phyloP scores from a whole-genome alignment of 2,329 filamentous ascomycete genomes.

The Aspergillus sp. region DNA sequence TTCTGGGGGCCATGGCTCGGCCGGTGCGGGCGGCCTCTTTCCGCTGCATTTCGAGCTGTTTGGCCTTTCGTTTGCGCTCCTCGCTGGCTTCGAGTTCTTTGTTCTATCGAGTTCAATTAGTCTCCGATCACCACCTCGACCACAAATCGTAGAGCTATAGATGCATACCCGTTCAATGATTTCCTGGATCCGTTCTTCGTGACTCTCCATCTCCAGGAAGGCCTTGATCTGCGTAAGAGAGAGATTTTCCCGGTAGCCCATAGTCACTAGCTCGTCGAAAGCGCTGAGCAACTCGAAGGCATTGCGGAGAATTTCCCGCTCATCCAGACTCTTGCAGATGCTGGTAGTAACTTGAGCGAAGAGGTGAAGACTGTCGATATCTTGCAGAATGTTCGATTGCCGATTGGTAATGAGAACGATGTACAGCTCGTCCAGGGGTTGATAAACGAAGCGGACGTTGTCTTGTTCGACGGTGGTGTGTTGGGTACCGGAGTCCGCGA shows the following conservation, averaged over 20 bases:
- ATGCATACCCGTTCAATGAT: conserved; percentile 78
- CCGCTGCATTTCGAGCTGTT: conserved; percentile 97
- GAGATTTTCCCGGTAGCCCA: conserved; percentile 94
- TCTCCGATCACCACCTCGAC: conserved; percentile 1
- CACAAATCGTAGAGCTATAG: conserved; percentile 18
- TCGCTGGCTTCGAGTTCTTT: conserved; percentile 98
- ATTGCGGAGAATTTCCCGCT: conserved; percentile 91
- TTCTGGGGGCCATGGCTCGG: conserved; percentile 64
- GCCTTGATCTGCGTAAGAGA: conserved; percentile 98
- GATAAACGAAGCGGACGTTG: conserved; percentile 99
- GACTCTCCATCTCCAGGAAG: conserved; percentile 98
- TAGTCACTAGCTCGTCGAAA: conserved; percentile 93
- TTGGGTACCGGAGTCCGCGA: conserved; percentile 91
- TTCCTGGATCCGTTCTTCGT: conserved; percentile 98
- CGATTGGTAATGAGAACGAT: conserved; percentile 99
- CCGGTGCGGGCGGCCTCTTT: conserved; percentile 86
- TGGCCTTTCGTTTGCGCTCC: conserved; percentile 96
- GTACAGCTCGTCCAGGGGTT: conserved; percentile 97
- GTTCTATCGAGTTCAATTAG: conserved; percentile 59
- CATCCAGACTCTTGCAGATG: conserved; percentile 93
- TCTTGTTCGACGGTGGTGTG: conserved; percentile 99
- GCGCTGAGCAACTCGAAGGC: conserved; percentile 94
- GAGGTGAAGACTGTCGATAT: conserved; percentile 96
- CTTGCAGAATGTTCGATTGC: conserved; percentile 98
- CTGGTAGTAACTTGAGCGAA: conserved; percentile 97